These are phyloP conservation scores for Fusarium hostae DNA, from an alignment of 2,329 filamentous ascomycete genomes.

Conservation along the genomic window DNA sequence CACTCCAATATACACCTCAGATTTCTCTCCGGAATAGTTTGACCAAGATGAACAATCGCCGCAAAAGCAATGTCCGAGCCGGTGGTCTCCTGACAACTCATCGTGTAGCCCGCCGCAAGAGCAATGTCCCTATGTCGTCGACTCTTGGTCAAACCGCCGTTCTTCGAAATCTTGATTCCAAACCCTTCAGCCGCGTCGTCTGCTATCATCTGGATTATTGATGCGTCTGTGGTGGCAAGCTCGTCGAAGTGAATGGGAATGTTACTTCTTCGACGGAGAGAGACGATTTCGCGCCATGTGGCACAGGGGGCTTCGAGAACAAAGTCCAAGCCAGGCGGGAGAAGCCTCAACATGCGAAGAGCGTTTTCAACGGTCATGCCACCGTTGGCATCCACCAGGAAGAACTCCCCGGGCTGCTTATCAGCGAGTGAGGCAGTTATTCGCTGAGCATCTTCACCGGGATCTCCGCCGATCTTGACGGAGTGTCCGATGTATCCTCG, in stretches of 20 bases:
- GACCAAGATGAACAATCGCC: slow-evolving; percentile 30
- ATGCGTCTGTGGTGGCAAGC: slow-evolving; percentile 25
- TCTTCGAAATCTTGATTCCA: slow-evolving; percentile 36
- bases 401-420: slow-evolving; percentile 32
- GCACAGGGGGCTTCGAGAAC: slow-evolving; percentile 37
- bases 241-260: slow-evolving; percentile 33
- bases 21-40: slow-evolving; percentile 28
- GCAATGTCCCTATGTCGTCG: slow-evolving; percentile 32
- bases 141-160: slow-evolving; percentile 29
- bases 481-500: slow-evolving; percentile 28
- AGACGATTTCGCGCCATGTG: slow-evolving; percentile 26
- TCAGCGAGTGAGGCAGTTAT: slow-evolving; percentile 30
- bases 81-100: slow-evolving; percentile 33
- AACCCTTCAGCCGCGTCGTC: slow-evolving; percentile 35
- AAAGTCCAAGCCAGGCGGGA: slow-evolving; percentile 32
- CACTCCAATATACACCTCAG: slow-evolving; percentile 32
- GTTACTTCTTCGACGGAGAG: slow-evolving; percentile 21
- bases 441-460: slow-evolving; percentile 15
- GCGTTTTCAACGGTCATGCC: slow-evolving; percentile 31
- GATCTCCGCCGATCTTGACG: slow-evolving; percentile 32
- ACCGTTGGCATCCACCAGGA: slow-evolving; percentile 33
- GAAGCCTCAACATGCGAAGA: slow-evolving; percentile 28
- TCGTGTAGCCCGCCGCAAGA: slow-evolving; percentile 31
- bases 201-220: slow-evolving; percentile 26
- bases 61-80: slow-evolving; percentile 34